Evolutionary conservation across 2,329 filamentous ascomycete genomes (phyloP).

Genomic region (Talaromyces marneffei): DNA sequence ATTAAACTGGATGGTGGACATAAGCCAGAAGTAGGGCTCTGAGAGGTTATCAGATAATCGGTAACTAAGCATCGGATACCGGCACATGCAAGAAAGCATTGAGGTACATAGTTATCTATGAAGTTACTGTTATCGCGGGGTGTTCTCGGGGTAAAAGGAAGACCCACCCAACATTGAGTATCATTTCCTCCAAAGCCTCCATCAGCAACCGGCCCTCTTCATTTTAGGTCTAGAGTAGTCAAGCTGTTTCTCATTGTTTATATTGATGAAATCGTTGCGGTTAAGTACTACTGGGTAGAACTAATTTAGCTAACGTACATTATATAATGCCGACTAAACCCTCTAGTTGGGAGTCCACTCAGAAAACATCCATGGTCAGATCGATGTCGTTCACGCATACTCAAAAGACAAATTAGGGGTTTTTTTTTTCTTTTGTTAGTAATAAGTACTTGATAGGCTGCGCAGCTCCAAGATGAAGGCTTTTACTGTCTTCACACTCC

Average conservation of each 20-base stretch:
- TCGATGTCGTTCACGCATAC: background rate
- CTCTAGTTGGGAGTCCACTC: background rate
- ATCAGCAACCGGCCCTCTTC: background rate
- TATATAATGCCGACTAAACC: background rate
- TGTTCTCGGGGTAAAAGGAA: background rate
- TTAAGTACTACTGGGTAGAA: too few species aligned
- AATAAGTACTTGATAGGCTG: background rate
- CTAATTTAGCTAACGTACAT: too few species aligned
- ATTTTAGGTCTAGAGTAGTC: background rate
- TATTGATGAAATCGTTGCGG: too few species aligned
- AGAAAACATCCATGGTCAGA: background rate
- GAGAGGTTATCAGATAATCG: background rate
- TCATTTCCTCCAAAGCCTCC: background rate
- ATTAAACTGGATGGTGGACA: too few species aligned
- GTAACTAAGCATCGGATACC: too few species aligned
- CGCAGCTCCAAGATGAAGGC: background rate
- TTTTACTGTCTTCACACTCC: background rate
- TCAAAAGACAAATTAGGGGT: accelerated
- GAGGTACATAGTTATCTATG: too few species aligned
- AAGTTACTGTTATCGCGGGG: background rate
- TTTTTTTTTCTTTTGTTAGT: background rate
- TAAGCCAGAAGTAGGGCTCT: background rate
- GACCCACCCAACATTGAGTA: background rate
- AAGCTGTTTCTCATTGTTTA: too few species aligned
- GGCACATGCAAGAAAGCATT: too few species aligned